A percentile compares a stretch with the other conserved stretches of the same genome.
phyloP scores from a whole-genome alignment of 1,284 basidiomycete species.

The Trichosporon asahii region DNA sequence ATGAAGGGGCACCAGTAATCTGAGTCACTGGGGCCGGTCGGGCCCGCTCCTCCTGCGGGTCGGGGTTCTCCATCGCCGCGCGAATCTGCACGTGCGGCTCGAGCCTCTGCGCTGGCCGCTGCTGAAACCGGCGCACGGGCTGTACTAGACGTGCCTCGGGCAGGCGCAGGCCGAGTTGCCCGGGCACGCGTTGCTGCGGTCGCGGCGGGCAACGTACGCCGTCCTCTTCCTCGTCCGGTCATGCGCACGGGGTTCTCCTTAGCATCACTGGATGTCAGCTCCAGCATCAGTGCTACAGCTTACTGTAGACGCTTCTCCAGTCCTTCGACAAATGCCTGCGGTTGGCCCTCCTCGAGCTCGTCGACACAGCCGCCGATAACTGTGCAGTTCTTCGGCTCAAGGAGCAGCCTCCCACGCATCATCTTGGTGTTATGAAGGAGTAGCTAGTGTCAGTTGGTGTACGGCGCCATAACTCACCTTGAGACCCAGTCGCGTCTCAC shows the following conservation, averaged over 20 bases:
- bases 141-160: background rate
- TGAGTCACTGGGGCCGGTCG: background rate
- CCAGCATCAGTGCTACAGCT: background rate
- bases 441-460: slow-evolving; percentile 29
- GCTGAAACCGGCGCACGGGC: slow-evolving; percentile 10
- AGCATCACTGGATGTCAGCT: slow-evolving; percentile 26
- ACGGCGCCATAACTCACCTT: slow-evolving; percentile 32
- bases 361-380: slow-evolving; percentile 42
- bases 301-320: slow-evolving; percentile 31
- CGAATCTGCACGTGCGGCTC: slow-evolving; percentile 19
- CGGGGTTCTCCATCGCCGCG: slow-evolving; percentile 8
- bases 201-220: background rate
- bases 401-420: slow-evolving; percentile 35
- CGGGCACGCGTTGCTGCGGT: background rate
- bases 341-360: slow-evolving; percentile 40
- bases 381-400: slow-evolving; percentile 39
- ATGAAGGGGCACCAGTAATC: background rate
- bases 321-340: slow-evolving; percentile 32
- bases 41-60: background rate
- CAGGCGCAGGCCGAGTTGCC: background rate
- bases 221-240: background rate
- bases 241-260: slow-evolving; percentile 11
- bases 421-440: slow-evolving; percentile 40
- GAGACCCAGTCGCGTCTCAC: slow-evolving; percentile 45
- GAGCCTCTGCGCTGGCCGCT: background rate